Evolutionary conservation across 202 grass and related monocot species (phyloP), one percentile per base, ranked within the genome.

Genomic region (Setaria viridis): DNA sequence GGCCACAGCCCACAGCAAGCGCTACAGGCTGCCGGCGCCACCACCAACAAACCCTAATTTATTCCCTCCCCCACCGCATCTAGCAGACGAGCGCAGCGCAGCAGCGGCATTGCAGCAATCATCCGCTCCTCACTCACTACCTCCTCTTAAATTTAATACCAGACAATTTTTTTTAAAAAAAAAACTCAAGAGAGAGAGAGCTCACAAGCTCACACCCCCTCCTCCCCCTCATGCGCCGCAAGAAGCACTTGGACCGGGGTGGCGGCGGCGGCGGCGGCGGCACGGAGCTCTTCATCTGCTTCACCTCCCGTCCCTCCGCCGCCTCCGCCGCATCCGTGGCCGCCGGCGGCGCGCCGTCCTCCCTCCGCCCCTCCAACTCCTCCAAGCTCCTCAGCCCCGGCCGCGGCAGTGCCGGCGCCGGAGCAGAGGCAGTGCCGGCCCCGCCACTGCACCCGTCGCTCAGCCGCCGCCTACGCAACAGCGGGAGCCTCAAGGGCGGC

Each of bases 401-500:
- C 59, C 91, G 87, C 81, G 69, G 33, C 30, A n/a, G 66, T 32
- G 60, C 86, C 37, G 74, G 71, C 80, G 15, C 70, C 6, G 53
- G 64, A 30, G 54, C 78, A 19, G 67, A 65, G 30, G 63, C 80
- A 39, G 72, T n/a, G 16, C 55, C 78, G 9, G 72, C 80, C 6
- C 89, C 87, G 10, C 80, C 77, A 6, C 88, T 97, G 16, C 89
- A 85, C 20, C 87, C 86, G 0, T 97, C 90, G 2, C 83, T 90
- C 9, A 99, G 93, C 55, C 85, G 93, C 49, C 90, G 96, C 25
- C 88, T 99, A n/a, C 85, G 89, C 49, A 92, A 68, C 72, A 99
- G 93, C 79, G 91, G 93, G 9, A 96, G 91, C 82, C 71, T 95
- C 9, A 99, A 99, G 89, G 96, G 96, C 10, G 93, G 88, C 12